Conservation (phyloP, 345 rosid species). For the Euclidium syriacum region DNA sequence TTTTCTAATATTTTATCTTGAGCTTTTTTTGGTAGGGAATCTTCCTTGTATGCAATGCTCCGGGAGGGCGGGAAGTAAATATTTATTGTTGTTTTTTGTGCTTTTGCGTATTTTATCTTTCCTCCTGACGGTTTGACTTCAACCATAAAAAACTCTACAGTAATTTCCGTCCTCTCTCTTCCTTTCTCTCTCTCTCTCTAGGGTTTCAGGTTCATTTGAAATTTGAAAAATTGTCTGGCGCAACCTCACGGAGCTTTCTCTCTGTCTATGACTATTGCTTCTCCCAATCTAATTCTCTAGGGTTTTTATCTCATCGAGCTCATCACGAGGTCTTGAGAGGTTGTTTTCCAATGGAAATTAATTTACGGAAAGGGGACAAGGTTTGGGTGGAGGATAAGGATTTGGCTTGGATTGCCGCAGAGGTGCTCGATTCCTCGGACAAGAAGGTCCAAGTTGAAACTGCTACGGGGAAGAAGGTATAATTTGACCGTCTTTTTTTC, state of each 20-base stretch:
- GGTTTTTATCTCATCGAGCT: constrained; percentile 9
- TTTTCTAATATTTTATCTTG: neutral
- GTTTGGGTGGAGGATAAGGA: constrained; percentile 83
- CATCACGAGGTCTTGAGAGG: neutral
- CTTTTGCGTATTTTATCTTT: neutral
- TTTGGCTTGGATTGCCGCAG: constrained; percentile 82
- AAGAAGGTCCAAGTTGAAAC: constrained; percentile 53
- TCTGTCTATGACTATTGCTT: constrained; percentile 12
- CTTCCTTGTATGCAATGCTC: neutral
- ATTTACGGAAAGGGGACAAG: constrained; percentile 61
- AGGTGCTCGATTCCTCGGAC: constrained; percentile 46
- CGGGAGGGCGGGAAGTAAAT: constrained; percentile 10
- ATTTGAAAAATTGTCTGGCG: constrained; percentile 27
- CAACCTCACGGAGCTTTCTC: constrained; percentile 16
- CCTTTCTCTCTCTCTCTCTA: neutral
- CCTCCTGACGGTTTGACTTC: neutral
- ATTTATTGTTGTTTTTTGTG: neutral
- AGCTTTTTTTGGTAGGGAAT: neutral
- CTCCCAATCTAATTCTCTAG: constrained; percentile 1
- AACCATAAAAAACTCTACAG: neutral
- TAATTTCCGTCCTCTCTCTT: neutral
- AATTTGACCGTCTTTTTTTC: neutral
- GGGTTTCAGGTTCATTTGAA: constrained; percentile 27
- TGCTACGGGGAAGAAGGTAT: constrained; percentile 59
- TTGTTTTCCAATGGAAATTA: constrained; percentile 40